Evolutionary conservation across 768 basidiomycete genomes (phyloP).

Genomic region (Suillus spraguei): DNA sequence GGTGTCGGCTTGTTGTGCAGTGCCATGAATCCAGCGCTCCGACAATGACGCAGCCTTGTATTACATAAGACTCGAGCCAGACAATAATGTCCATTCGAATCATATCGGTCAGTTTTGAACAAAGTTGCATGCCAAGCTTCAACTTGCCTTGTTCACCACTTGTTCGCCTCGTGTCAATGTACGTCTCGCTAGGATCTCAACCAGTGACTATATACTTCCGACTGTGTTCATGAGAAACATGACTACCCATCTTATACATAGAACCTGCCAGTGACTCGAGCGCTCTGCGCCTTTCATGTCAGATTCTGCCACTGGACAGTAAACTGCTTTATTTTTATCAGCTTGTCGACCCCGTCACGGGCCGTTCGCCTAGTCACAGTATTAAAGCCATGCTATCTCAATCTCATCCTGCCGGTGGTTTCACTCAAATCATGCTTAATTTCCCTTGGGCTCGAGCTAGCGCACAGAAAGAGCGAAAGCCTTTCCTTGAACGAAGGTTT

Average conservation of each 20-base stretch:
- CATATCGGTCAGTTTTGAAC: no score
- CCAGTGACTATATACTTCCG: not conserved
- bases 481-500: slow-evolving; percentile 17
- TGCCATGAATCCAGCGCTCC: no score
- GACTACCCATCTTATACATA: not conserved
- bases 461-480: slow-evolving; percentile 5
- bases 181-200: no score
- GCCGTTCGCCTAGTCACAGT: not conserved
- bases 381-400: not conserved
- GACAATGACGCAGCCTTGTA: not conserved
- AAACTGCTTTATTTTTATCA: not conserved
- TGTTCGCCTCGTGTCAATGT: no score
- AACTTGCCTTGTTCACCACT: no score
- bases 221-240: not conserved
- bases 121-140: no score
- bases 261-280: no score
- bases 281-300: no score
- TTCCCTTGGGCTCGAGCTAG: not conserved
- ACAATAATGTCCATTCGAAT: no score
- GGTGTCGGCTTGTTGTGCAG: not conserved
- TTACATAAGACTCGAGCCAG: not conserved
- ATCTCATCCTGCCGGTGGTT: not conserved
- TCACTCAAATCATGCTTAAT: not conserved
- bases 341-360: not conserved
- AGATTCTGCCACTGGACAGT: not conserved